Conservation (phyloP, 2,329 filamentous ascomycete species). For the Penicillium verrucosum region DNA sequence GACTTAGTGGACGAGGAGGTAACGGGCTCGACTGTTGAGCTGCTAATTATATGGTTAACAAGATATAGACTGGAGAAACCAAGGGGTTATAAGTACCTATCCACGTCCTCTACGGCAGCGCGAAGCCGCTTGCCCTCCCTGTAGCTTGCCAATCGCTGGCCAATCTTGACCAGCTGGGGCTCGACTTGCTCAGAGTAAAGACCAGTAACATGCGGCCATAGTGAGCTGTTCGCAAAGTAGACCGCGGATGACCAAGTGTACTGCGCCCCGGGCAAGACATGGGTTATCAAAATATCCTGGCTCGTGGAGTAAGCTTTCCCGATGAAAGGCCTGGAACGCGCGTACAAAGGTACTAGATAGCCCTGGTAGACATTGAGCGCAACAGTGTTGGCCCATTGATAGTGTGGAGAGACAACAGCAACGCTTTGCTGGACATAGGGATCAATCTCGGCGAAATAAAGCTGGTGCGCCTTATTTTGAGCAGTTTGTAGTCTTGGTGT, state of each 20-base stretch:
- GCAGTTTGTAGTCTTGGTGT: slow-evolving; percentile 70
- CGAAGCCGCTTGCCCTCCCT: slow-evolving; percentile 61
- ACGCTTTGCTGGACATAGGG: slow-evolving; percentile 68
- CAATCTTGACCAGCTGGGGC: slow-evolving; percentile 89
- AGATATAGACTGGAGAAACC: neutral
- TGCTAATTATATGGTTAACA: slow-evolving; percentile 15
- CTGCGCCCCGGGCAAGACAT: slow-evolving; percentile 67
- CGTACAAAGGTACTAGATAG: slow-evolving; percentile 71
- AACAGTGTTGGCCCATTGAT: slow-evolving; percentile 66
- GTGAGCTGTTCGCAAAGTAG: slow-evolving; percentile 67
- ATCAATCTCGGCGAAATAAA: slow-evolving; percentile 69
- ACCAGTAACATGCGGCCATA: slow-evolving; percentile 77
- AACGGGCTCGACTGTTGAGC: slow-evolving; percentile 22
- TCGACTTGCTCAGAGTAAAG: slow-evolving; percentile 91
- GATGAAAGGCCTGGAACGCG: slow-evolving; percentile 70
- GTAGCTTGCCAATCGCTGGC: slow-evolving; percentile 72
- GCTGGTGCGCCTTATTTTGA: slow-evolving; percentile 57
- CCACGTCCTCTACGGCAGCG: slow-evolving; percentile 55
- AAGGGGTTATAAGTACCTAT: slow-evolving; percentile 37
- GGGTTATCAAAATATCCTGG: slow-evolving; percentile 64
- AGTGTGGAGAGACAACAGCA: slow-evolving; percentile 66
- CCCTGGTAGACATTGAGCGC: slow-evolving; percentile 33
- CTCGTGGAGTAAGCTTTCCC: slow-evolving; percentile 64
- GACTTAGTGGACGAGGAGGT: slow-evolving; percentile 21
- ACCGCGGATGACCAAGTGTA: slow-evolving; percentile 68